Conservation (phyloP, 768 basidiomycete genomes). For the Chiua virens region DNA sequence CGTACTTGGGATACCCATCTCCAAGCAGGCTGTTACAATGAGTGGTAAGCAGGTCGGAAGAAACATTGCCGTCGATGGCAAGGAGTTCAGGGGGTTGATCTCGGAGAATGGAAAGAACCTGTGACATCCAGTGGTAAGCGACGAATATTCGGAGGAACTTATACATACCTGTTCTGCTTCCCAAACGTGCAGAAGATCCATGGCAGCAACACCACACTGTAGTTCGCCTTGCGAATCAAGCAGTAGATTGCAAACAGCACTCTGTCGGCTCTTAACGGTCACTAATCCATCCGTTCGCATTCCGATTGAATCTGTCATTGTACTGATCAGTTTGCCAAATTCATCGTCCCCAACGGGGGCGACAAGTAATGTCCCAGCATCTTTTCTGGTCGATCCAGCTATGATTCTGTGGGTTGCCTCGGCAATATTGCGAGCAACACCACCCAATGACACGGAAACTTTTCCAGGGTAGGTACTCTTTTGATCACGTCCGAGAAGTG, state of each 20-base stretch:
- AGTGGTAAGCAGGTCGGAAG: conserved; percentile 47
- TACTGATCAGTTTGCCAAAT: conserved; percentile 66
- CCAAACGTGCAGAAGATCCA: conserved; percentile 64
- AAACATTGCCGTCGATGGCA: conserved; percentile 77
- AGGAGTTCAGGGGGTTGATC: conserved; percentile 55
- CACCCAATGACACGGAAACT: conserved; percentile 74
- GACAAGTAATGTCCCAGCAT: conserved; percentile 55
- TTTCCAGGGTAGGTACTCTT: conserved; percentile 81
- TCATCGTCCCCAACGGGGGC: conserved; percentile 76
- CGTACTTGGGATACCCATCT: conserved; percentile 54
- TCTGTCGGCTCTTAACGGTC: conserved; percentile 40
- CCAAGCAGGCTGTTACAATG: conserved; percentile 54
- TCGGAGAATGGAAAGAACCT: conserved; percentile 56
- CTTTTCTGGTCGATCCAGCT: conserved; percentile 26
- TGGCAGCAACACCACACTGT: conserved; percentile 89
- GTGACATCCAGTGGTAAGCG: not conserved
- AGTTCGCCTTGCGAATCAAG: conserved; percentile 71
- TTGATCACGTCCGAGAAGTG: conserved; percentile 33
- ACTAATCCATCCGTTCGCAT: conserved; percentile 83
- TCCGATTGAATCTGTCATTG: conserved; percentile 59
- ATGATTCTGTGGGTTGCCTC: conserved; percentile 80
- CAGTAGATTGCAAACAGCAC: conserved; percentile 87
- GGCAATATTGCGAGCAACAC: conserved; percentile 94
- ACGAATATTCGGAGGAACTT: not conserved
- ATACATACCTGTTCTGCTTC: conserved; percentile 42